phyloP scores from a whole-genome alignment of 352 stramenopile genomes.

The Phytophthora palmivora region DNA sequence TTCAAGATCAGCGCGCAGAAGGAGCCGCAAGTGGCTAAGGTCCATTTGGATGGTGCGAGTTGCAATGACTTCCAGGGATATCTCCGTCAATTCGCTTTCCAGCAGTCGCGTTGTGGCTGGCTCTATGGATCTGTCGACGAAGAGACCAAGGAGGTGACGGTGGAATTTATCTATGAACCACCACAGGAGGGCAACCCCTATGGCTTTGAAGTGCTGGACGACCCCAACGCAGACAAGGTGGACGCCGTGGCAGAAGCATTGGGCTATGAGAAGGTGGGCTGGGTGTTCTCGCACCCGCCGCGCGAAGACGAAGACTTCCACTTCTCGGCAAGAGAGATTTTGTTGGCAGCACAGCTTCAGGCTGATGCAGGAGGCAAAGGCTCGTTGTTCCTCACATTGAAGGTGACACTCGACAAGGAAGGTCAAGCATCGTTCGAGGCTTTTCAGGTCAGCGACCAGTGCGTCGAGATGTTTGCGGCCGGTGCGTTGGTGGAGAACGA shows the following conservation, averaged over 20 bases:
- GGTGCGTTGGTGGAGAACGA: conserved; percentile 92
- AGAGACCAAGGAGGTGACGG: conserved; percentile 87
- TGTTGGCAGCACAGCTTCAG: conserved; percentile 96
- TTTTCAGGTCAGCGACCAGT: conserved; percentile 97
- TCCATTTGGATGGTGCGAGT: conserved; percentile 89
- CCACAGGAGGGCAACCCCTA: conserved; percentile 91
- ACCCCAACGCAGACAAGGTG: conserved; percentile 87
- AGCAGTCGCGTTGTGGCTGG: conserved; percentile 94
- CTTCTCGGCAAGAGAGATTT: conserved; percentile 89
- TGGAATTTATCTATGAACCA: conserved; percentile 97
- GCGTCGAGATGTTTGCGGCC: conserved; percentile 98
- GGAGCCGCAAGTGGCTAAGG: conserved; percentile 75
- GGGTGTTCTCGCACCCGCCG: conserved; percentile 97
- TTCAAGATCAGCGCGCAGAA: conserved; percentile 98
- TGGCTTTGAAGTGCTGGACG: conserved; percentile 94
- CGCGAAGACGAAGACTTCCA: conserved; percentile 96
- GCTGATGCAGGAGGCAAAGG: conserved; percentile 94
- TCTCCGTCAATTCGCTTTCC: conserved; percentile 92
- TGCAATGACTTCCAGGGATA: conserved; percentile 94
- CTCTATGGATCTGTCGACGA: conserved; percentile 94
- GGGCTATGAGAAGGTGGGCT: conserved; percentile 94
- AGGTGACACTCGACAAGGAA: conserved; percentile 94
- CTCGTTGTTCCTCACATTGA: conserved; percentile 96
- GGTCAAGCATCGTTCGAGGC: conserved; percentile 96
- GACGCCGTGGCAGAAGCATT: conserved; percentile 89